Base-by-base conservation (phyloP, 2,329 filamentous ascomycete species). In the Lojkania enalia region DNA sequence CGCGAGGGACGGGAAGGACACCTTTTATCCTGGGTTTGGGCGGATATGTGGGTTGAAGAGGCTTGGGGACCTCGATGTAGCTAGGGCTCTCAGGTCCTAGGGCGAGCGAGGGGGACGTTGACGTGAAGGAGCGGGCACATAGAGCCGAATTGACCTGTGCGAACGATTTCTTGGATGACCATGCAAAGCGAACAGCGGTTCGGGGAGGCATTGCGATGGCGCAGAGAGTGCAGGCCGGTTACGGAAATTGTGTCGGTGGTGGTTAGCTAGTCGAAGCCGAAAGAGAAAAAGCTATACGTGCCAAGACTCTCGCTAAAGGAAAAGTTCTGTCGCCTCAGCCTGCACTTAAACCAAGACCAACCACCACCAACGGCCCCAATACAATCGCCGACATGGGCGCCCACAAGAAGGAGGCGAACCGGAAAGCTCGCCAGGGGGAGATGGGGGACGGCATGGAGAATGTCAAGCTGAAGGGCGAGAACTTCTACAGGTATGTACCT, bases 381-480 rank as follows among this genome's bases (percentile, higher is more conserved):
- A 44, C 32, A 25, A 18, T 40, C 29, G 27, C 53, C 67, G 76
- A 49, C 31, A 96, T 96, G 90, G 90, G 90, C 74, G 87, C 85
- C 62, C 86, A 83, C 63, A 97, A 97, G 80, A 96, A 96, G 74
- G 92, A 97, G 75, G 84, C 84, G 54, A 81, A 77, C 70, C 85
- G 92, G 74, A 87, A 87, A 70, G 81, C 80, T 76, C 87, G 90
- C 71, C 85, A 96, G 80, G 90, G 89, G 59, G 92, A 91, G 76
- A 82, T 81, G 38, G 82, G 82, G 57, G 87, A 94, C 83, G 90
- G 90, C 70, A 90, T 96, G 83, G 84, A 76, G 63, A 97, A 97
- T 75, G 88, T 97, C 66, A 89, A 86, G 64, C 79, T 84, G 61
- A 99, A 99, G 77, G 94, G 94, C 74, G 92, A 97, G 79, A 97